Conservation (phyloP, 1,284 basidiomycete genomes). For the Termitomyces sp. region DNA sequence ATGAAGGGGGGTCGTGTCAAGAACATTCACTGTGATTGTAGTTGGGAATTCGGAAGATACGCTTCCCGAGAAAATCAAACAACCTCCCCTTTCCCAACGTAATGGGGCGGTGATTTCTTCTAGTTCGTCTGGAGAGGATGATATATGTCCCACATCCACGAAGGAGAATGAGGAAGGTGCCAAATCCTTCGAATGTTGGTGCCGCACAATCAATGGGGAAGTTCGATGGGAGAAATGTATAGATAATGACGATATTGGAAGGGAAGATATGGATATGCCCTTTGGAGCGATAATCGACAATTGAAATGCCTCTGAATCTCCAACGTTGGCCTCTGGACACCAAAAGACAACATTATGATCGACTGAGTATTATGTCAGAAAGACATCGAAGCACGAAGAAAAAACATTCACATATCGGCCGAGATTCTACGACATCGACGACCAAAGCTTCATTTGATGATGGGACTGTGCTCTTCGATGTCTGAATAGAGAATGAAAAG, state of each 20-base stretch:
- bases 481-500: conserved; percentile 1
- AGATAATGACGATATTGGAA: conserved; percentile 57
- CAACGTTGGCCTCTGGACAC: conserved; percentile 54
- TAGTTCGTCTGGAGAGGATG: conserved; percentile 19
- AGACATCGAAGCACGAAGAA: conserved; percentile 5
- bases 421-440: conserved; percentile 58
- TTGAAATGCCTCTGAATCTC: conserved; percentile 68
- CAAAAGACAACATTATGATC: conserved; percentile 67
- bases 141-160: conserved; percentile 41
- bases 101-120: conserved; percentile 36
- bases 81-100: conserved; percentile 50
- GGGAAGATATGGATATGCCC: conserved; percentile 39
- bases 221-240: conserved; percentile 49
- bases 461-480: conserved; percentile 61
- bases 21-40: conserved; percentile 41
- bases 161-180: conserved; percentile 25
- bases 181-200: conserved; percentile 26
- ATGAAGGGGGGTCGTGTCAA: not conserved
- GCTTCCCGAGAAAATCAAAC: conserved; percentile 53
- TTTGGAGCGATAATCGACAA: conserved; percentile 51
- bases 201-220: conserved; percentile 46
- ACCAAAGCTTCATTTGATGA: conserved; percentile 50
- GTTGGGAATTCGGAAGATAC: conserved; percentile 45
- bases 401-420: conserved; percentile 53
- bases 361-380: conserved; percentile 39